Evolutionary conservation across 208 protist genomes (phyloP), one percentile per base, ranked within the genome.

Genomic region (Trypanosoma melophagium): DNA sequence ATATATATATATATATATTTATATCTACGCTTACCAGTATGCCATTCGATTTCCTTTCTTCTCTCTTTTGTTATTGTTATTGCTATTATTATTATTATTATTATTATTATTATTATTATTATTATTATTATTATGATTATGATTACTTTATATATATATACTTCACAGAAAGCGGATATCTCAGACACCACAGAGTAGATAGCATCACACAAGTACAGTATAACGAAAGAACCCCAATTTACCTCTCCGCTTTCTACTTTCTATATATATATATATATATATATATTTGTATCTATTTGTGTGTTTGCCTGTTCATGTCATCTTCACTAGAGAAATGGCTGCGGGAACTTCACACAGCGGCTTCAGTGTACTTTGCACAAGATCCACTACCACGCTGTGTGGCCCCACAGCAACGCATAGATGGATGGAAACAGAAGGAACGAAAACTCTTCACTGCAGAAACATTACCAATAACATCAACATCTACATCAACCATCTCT

Each of bases 321-420:
- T 24, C 40, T 60, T 40, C 24, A 21, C 22, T 69, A 41, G 53
- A 24, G 1, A 41, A 7, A 22, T 69, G 63, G 63, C n/a, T 69
- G 35, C 25, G 21, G 7, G 41, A 21, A 10, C 9, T 69, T 16
- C 19, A 22, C 50, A 40, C 5, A 7, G 56, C 51, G 4, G 58
- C 22, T 21, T 38, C 47, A 0, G 25, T 49, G 14, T 51, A 35
- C 17, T 57, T 72, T 54, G 41, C 31, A 21, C 8, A 13, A 13
- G 59, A 72, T 47, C 50, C 67, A 14, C 50, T 72, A 12, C 67
- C 67, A n/a, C 58, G 57, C 12, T 57, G 38, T 25, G 9, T 72
- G 4, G 21, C 58, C 4, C 67, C 67, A 8, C 41, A 45, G 49
- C 24, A 38, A n/a, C 24, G 13, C 7, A 16, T 35, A n/a, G 14